These are phyloP conservation scores for Ogataea nonfermentans DNA, from an alignment of 805 yeast species.

Conservation along the genomic window DNA sequence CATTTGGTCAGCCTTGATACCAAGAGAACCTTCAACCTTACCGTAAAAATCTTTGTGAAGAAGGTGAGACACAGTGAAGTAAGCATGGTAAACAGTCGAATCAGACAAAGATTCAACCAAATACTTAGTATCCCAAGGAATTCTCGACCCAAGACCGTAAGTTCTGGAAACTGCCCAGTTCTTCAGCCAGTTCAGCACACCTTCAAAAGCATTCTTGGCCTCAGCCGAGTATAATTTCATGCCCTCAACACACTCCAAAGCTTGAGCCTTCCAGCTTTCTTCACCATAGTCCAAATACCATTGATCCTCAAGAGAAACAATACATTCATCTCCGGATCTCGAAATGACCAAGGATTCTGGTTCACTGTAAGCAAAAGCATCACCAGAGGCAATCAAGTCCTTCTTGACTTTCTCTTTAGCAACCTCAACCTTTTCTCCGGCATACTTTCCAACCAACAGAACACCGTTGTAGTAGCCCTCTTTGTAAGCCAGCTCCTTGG, in stretches of 20 bases:
- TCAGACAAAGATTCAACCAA: constrained; percentile 94
- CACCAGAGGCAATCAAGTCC: constrained; percentile 72
- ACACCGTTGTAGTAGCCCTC: constrained; percentile 94
- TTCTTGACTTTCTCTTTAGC: constrained; percentile 87
- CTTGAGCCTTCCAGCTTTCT: constrained; percentile 78
- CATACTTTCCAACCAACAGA: constrained; percentile 75
- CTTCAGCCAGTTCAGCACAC: constrained; percentile 92
- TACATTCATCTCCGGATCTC: constrained; percentile 95
- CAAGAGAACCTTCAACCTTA: constrained; percentile 64
- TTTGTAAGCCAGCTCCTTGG: constrained; percentile 93
- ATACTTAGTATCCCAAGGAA: constrained; percentile 96
- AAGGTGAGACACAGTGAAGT: constrained; percentile 84
- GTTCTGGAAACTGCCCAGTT: constrained; percentile 99
- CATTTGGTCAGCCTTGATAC: constrained; percentile 77
- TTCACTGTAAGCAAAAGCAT: constrained; percentile 88
- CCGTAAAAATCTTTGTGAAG: constrained; percentile 89
- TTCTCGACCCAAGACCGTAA: constrained; percentile 89
- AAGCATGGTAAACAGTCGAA: constrained; percentile 93
- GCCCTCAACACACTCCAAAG: constrained; percentile 69
- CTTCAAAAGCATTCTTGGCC: constrained; percentile 88
- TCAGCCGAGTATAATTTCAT: constrained; percentile 82
- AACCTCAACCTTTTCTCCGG: constrained; percentile 84
- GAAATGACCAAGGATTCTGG: constrained; percentile 90
- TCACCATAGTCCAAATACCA: constrained; percentile 99
- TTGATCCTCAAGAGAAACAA: constrained; percentile 96